Evolutionary conservation across 345 rosid genomes (phyloP).

Genomic region (Eucalyptus fibrosa): DNA sequence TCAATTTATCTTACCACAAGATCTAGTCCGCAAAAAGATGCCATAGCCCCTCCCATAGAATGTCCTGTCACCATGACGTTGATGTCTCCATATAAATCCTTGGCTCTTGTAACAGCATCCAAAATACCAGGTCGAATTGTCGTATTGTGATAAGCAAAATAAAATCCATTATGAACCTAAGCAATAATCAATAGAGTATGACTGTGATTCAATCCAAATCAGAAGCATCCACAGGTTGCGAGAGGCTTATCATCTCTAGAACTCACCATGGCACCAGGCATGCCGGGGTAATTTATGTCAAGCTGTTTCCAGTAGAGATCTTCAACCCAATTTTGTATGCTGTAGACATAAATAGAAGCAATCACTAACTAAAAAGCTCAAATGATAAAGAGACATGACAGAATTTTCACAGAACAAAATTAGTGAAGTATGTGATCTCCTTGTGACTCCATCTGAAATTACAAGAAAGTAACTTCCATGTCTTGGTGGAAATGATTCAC

Average conservation of each 20-base stretch:
- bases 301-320: slow-evolving; percentile 95
- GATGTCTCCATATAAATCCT: slow-evolving; percentile 46
- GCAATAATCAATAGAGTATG: neutral
- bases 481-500: neutral
- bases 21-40: slow-evolving; percentile 85
- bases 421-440: neutral
- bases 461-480: neutral
- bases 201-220: neutral
- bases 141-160: slow-evolving; percentile 81
- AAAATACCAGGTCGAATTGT: slow-evolving; percentile 72
- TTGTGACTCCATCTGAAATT: neutral
- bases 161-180: slow-evolving; percentile 94
- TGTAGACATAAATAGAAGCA: slow-evolving; percentile 1
- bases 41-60: slow-evolving; percentile 98
- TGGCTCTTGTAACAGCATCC: slow-evolving; percentile 42
- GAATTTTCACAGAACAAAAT: neutral
- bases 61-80: slow-evolving; percentile 76
- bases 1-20: slow-evolving; percentile 32
- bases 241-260: neutral
- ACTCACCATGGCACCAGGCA: slow-evolving; percentile 92
- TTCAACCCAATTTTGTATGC: slow-evolving; percentile 91
- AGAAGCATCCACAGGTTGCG: neutral
- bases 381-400: neutral
- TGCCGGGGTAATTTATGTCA: slow-evolving; percentile 81
- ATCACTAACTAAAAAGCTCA: neutral